Percentiles rank a stretch among this genome's conserved stretches.
These are phyloP conservation scores for Arxiozyma telluris DNA, from an alignment of 1,139 yeast species.

Conservation along the genomic window DNA sequence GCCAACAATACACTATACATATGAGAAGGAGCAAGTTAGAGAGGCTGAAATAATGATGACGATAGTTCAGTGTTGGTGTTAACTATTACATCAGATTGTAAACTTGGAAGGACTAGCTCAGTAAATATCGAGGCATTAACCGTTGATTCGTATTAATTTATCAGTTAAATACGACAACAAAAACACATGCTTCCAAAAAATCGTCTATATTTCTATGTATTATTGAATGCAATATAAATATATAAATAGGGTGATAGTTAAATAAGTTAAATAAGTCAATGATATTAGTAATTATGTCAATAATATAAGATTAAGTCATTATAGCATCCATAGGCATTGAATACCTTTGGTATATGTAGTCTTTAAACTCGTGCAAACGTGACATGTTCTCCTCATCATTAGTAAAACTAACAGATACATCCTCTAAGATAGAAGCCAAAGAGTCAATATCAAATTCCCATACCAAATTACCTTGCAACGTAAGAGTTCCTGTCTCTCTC, in stretches of 20 bases:
- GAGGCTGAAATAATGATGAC: no score
- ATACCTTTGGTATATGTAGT: background rate
- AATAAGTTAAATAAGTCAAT: no score
- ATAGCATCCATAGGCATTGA: background rate
- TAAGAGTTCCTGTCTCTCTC: background rate
- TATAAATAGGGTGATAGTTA: no score
- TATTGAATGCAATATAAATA: background rate
- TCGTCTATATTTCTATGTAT: background rate
- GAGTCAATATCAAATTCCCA: conserved; percentile 16
- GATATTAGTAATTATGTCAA: background rate
- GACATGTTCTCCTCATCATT: conserved; percentile 1
- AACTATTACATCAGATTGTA: no score
- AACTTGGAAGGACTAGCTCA: no score
- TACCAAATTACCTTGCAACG: conserved; percentile 15
- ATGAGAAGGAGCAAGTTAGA: no score
- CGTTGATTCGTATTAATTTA: background rate
- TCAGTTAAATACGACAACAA: no score
- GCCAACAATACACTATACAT: background rate
- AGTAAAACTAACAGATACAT: conserved; percentile 12
- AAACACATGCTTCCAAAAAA: background rate
- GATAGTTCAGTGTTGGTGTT: background rate
- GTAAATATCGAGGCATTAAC: background rate
- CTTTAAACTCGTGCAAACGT: background rate
- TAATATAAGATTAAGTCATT: background rate
- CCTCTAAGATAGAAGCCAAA: conserved; percentile 11